phyloP scores from a whole-genome alignment of 805 yeast genomes.

The Saccharomyces jurei region DNA sequence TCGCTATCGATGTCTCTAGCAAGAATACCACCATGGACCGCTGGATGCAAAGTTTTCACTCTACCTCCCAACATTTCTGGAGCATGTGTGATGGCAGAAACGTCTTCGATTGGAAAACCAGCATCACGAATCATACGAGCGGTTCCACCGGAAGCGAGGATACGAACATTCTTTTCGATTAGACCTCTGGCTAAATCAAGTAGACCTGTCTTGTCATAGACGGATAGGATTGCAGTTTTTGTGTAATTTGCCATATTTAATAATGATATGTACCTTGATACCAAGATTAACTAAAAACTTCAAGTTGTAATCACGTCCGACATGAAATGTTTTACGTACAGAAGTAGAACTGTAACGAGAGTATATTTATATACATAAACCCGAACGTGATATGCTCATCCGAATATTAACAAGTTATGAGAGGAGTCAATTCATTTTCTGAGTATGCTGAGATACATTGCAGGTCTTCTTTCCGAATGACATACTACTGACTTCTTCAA shows the following conservation, averaged over 20 bases:
- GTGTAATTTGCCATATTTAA: not conserved
- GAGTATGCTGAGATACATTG: not conserved
- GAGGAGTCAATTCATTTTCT: not conserved
- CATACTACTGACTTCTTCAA: not conserved
- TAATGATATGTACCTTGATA: not conserved
- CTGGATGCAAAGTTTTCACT: conserved; percentile 96
- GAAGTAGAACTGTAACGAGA: not conserved
- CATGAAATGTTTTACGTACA: not conserved
- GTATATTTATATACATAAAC: not conserved
- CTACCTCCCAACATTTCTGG: conserved; percentile 99
- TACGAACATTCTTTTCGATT: conserved; percentile 76
- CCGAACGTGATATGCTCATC: not conserved
- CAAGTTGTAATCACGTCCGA: not conserved
- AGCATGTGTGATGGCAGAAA: conserved; percentile 88
- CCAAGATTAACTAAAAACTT: not conserved
- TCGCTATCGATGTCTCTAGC: conserved; percentile 89
- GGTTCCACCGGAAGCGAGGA: conserved; percentile 95
- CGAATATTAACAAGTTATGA: not conserved
- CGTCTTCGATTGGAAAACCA: conserved; percentile 96
- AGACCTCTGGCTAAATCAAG: conserved; percentile 93
- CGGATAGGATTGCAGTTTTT: conserved; percentile 91
- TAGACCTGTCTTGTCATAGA: conserved; percentile 93
- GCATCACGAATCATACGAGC: conserved; percentile 90
- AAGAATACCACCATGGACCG: conserved; percentile 94
- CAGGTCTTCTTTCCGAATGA: not conserved